Conservation (phyloP, 2,329 filamentous ascomycete species). For the Keithomyces neogunnii region DNA sequence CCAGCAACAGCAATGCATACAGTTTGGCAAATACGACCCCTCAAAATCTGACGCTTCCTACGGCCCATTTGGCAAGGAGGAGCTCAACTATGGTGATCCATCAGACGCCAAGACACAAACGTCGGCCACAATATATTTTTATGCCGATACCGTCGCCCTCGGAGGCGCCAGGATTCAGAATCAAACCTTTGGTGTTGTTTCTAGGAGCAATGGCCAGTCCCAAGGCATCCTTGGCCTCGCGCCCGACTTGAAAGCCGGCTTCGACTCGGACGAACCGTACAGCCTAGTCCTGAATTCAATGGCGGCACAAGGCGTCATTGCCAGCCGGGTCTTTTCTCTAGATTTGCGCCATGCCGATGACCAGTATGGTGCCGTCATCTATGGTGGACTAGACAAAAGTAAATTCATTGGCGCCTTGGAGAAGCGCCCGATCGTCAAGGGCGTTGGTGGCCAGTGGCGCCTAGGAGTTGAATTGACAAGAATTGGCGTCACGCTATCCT, state of each 20-base stretch:
- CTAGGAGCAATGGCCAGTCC: conserved; percentile 35
- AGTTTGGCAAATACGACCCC: conserved; percentile 37
- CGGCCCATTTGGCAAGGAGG: conserved; percentile 27
- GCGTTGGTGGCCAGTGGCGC: conserved; percentile 24
- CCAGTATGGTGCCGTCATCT: conserved; percentile 40
- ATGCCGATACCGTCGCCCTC: conserved; percentile 36
- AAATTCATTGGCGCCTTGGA: conserved; percentile 40
- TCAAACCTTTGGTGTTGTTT: conserved; percentile 43
- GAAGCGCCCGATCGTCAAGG: conserved; percentile 33
- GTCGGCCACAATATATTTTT: conserved; percentile 34
- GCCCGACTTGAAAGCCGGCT: conserved; percentile 30
- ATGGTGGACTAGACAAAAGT: conserved; percentile 43
- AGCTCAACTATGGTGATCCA: conserved; percentile 31
- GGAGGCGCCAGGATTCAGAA: conserved; percentile 30
- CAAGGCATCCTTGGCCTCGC: conserved; percentile 45
- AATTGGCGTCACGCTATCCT: conserved; percentile 22
- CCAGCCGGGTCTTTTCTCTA: conserved; percentile 41
- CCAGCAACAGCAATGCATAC: conserved; percentile 27
- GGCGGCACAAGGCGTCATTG: conserved; percentile 36
- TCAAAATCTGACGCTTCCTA: conserved; percentile 27
- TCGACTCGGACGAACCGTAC: conserved; percentile 32
- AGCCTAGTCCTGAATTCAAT: conserved; percentile 45
- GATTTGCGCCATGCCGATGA: conserved; percentile 37
- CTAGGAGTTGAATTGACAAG: conserved; percentile 25
- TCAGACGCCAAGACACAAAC: conserved; percentile 26